These are phyloP conservation scores for Acacia melanoxylon DNA, from an alignment of 306 rosid species.

Conservation along the genomic window DNA sequence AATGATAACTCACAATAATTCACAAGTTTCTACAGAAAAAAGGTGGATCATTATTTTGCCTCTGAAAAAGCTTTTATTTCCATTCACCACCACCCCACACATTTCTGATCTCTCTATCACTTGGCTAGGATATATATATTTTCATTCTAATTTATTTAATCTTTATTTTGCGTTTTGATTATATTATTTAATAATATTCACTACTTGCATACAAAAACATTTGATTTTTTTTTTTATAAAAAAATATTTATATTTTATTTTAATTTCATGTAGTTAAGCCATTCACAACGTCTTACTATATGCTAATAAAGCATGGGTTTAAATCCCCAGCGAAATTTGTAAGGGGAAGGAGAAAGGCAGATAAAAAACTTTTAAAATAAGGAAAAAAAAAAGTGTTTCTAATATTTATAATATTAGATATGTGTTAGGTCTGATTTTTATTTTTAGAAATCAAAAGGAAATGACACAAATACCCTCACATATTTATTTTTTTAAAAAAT, in stretches of 20 bases:
- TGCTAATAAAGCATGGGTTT: background rate
- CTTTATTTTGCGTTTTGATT: background rate
- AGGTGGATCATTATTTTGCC: slow-evolving; percentile 10
- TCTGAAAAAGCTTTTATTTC: background rate
- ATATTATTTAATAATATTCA: background rate
- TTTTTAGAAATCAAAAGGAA: no score
- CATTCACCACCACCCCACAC: background rate
- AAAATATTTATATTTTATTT: background rate
- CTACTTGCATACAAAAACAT: background rate
- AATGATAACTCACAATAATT: background rate
- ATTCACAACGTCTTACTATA: background rate
- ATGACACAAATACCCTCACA: no score
- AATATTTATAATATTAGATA: no score
- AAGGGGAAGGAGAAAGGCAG: no score
- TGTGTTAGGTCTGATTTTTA: no score
- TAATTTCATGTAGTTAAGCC: background rate
- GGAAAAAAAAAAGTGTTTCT: no score
- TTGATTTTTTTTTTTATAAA: no score
- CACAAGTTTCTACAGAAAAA: background rate
- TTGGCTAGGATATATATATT: background rate
- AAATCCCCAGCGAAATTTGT: background rate
- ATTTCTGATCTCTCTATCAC: background rate
- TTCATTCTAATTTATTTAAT: background rate
- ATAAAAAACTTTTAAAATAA: no score
- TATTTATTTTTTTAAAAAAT: no score